Conservation (phyloP, 805 yeast genomes). For the Kuraishia floccosa region DNA sequence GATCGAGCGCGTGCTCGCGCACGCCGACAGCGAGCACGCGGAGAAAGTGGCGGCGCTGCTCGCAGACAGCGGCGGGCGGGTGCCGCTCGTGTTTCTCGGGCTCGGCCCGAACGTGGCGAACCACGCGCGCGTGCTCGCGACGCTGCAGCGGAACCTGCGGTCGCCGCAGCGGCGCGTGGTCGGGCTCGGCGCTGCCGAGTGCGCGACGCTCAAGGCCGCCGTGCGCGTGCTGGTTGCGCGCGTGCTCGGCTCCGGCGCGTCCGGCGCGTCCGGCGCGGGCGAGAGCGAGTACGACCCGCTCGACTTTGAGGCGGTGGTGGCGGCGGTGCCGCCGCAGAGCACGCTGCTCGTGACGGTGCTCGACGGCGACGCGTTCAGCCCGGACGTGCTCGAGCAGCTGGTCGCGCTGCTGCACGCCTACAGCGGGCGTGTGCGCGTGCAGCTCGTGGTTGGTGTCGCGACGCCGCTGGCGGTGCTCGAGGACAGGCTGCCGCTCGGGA, state of each 20-base stretch:
- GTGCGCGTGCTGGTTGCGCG: slow-evolving; percentile 6
- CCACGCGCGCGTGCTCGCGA: slow-evolving; percentile 23
- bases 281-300: slow-evolving; percentile 5
- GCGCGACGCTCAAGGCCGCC: slow-evolving; percentile 7
- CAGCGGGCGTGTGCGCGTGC: slow-evolving; percentile 5
- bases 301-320: slow-evolving; percentile 15
- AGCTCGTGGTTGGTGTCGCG: slow-evolving; percentile 18
- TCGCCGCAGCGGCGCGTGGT: slow-evolving; percentile 22
- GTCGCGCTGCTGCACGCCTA: background rate
- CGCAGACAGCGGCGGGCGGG: slow-evolving; percentile 13
- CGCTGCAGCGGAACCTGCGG: slow-evolving; percentile 23
- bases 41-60: slow-evolving; percentile 23
- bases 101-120: slow-evolving; percentile 32
- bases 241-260: slow-evolving; percentile 3
- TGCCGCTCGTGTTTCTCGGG: slow-evolving; percentile 24
- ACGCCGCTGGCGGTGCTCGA: slow-evolving; percentile 21
- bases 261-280: background rate
- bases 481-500: slow-evolving; percentile 17
- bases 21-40: slow-evolving; percentile 22
- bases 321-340: slow-evolving; percentile 6
- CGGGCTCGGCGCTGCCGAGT: slow-evolving; percentile 9
- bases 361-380: slow-evolving; percentile 21
- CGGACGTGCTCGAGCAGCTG: slow-evolving; percentile 1
- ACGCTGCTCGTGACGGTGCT: slow-evolving; percentile 17
- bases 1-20: slow-evolving; percentile 16